phyloP scores from a whole-genome alignment of 352 stramenopile species.

The Globisporangium rhizosaccharum region DNA sequence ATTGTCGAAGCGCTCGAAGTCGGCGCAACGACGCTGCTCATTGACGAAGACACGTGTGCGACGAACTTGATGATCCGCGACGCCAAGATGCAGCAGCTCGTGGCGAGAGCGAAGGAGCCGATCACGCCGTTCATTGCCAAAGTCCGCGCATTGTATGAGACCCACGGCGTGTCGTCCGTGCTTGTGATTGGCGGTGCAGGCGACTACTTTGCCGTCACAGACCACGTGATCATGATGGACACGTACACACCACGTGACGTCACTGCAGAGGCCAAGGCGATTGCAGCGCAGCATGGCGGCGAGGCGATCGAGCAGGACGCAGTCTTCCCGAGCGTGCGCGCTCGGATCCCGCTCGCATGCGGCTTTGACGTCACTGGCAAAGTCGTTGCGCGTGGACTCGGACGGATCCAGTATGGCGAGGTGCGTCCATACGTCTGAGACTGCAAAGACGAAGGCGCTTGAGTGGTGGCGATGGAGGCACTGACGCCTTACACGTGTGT shows the following conservation, averaged over 20 bases:
- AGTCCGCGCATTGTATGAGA: conserved; percentile 88
- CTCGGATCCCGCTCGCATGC: conserved; percentile 42
- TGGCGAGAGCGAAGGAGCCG: conserved; percentile 94
- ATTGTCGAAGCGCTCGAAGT: conserved; percentile 93
- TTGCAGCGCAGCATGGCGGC: conserved; percentile 57
- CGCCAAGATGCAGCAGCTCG: conserved; percentile 96
- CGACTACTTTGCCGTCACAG: conserved; percentile 96
- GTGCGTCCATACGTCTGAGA: conserved; percentile 18
- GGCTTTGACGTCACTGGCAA: conserved; percentile 72
- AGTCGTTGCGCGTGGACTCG: conserved; percentile 62
- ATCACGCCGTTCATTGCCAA: conserved; percentile 98
- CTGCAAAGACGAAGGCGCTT: neutral
- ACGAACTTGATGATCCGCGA: conserved; percentile 99
- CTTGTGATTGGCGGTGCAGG: conserved; percentile 95
- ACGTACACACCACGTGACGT: conserved; percentile 91
- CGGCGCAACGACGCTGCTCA: conserved; percentile 89
- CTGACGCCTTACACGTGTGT: neutral
- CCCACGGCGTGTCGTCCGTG: conserved; percentile 89
- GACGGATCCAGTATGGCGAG: conserved; percentile 85
- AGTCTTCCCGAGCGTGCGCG: conserved; percentile 41
- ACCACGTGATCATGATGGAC: conserved; percentile 97
- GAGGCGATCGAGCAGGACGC: conserved; percentile 41
- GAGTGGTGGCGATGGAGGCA: neutral
- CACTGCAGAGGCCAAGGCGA: conserved; percentile 88
- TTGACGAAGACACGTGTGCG: conserved; percentile 97